Evolutionary conservation across 352 stramenopile species (phyloP).

Genomic region (Thraustotheca clavata): DNA sequence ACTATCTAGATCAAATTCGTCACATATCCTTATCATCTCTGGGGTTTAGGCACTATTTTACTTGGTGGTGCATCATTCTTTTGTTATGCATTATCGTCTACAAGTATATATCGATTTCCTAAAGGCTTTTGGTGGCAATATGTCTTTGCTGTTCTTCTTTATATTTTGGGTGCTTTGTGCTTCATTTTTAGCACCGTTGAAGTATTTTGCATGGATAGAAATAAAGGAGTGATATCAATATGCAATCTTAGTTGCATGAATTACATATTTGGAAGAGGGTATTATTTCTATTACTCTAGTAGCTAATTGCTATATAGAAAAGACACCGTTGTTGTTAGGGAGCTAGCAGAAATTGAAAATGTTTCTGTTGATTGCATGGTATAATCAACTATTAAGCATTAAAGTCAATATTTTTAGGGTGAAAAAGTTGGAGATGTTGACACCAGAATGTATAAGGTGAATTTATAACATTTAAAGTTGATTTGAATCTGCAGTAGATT

Average conservation of each 20-base stretch:
- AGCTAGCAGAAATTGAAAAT: slow-evolving; percentile 1
- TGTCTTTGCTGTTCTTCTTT: slow-evolving; percentile 14
- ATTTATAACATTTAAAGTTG: too few species aligned
- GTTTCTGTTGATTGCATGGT: slow-evolving; percentile 15
- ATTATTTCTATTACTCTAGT: not conserved
- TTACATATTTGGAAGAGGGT: slow-evolving; percentile 5
- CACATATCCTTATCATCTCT: slow-evolving; percentile 19
- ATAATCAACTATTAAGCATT: not conserved
- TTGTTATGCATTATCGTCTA: slow-evolving; percentile 13
- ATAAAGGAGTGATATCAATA: not conserved
- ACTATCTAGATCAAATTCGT: slow-evolving; percentile 19
- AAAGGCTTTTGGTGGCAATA: slow-evolving; percentile 23
- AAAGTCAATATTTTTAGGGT: not conserved
- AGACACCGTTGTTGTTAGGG: not conserved
- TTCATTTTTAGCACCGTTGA: slow-evolving; percentile 7
- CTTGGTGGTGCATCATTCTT: slow-evolving; percentile 6
- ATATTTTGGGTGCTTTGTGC: not conserved
- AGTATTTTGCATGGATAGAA: slow-evolving; percentile 17
- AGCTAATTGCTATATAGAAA: not conserved
- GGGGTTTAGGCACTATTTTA: slow-evolving; percentile 8
- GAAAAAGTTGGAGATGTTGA: slow-evolving; percentile 14
- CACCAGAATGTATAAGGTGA: slow-evolving; percentile 12
- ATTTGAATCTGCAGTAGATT: not conserved
- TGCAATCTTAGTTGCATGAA: not conserved
- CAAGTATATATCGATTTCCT: slow-evolving; percentile 13